Percentiles rank a stretch among this genome's conserved stretches.
Conservation (phyloP, 306 rosid species). For the Castanospermum australe region DNA sequence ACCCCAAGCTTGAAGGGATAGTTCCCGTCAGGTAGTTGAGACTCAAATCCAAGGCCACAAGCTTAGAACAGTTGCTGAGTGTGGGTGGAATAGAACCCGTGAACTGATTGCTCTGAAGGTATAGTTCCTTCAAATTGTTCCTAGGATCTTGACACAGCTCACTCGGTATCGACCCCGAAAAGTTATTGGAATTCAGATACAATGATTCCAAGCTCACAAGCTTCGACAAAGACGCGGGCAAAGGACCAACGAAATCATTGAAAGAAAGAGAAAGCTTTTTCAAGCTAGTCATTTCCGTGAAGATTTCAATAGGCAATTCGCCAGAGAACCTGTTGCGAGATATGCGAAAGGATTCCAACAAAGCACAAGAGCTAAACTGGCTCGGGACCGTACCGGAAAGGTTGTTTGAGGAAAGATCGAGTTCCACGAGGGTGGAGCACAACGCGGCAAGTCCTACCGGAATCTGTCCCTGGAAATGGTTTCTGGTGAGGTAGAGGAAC, state of each 20-base stretch:
- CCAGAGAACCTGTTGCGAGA: constrained; percentile 59
- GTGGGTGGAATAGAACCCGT: constrained; percentile 65
- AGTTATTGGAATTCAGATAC: constrained; percentile 85
- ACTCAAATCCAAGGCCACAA: constrained; percentile 81
- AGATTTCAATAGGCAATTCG: constrained; percentile 47
- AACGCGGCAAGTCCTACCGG: constrained; percentile 41
- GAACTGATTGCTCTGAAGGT: constrained; percentile 69
- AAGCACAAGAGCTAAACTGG: constrained; percentile 49
- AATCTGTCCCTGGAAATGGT: constrained; percentile 53
- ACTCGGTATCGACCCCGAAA: constrained; percentile 54
- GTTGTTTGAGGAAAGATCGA: constrained; percentile 60
- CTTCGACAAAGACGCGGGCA: constrained; percentile 58
- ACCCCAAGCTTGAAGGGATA: constrained; percentile 76
- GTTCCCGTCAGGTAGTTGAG: constrained; percentile 74
- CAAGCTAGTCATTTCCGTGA: constrained; percentile 51
- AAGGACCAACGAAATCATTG: constrained; percentile 47
- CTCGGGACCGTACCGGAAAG: constrained; percentile 57
- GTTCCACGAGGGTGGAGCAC: constrained; percentile 49
- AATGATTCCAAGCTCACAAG: constrained; percentile 49
- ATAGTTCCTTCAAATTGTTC: constrained; percentile 58
- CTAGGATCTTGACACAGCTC: constrained; percentile 49
- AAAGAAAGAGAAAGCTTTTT: constrained; percentile 40
- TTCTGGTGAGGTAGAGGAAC: constrained; percentile 50
- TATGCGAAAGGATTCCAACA: constrained; percentile 45
- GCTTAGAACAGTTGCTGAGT: constrained; percentile 78